Base-by-base conservation (phyloP, 345 rosid genomes). In the Syzygium grande region DNA sequence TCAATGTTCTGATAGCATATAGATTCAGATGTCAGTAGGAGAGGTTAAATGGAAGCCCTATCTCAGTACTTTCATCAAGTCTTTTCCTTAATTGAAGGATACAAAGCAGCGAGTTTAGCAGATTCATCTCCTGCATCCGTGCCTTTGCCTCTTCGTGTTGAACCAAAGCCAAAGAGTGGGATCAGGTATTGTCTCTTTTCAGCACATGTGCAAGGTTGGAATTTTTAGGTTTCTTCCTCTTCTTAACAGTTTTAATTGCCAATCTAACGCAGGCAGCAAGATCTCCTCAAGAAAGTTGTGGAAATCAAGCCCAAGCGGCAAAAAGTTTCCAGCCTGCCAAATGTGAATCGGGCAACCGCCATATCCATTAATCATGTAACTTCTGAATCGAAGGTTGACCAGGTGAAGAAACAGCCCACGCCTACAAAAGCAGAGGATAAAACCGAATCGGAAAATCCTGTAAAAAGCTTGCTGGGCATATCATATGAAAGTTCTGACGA, bases 101-200 rank as follows among this genome's bases (percentile, higher is more conserved):
- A 97, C 98, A 95, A 94, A 94, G 99, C 99, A 90, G 99, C 99
- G 86, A 96, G 91, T 87, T 90, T 94, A 91, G 99, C 96, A 23
- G 99, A 98, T 95, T 94, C 98, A 27, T 90, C 98, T 56, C 97
- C 98, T 52, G 95, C 97, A 89, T 88, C 97, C 29, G 92, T 95
- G 91, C 97, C 98, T 53, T 92, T 96, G 92, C 86, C 99, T 15
- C 98, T 96, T 77, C 98, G 99, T 61, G 98, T 96, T 61, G 99
- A 98, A 88, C 99, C 99, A 63, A 98, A 98, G 91, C 94, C 98
- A 65, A 98, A 95, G 93, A 95, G 99, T 88, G 97, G 99, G 85
- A 98, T 96, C 86, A 96, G 99, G 98, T 96, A 89, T 73, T 73
- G 49, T 73, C 25, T 86, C 61, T 86, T n/a, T 38, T 15, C 23